These are phyloP conservation scores for Clitopilus hobsonii DNA, from an alignment of 768 basidiomycete species.

Conservation along the genomic window DNA sequence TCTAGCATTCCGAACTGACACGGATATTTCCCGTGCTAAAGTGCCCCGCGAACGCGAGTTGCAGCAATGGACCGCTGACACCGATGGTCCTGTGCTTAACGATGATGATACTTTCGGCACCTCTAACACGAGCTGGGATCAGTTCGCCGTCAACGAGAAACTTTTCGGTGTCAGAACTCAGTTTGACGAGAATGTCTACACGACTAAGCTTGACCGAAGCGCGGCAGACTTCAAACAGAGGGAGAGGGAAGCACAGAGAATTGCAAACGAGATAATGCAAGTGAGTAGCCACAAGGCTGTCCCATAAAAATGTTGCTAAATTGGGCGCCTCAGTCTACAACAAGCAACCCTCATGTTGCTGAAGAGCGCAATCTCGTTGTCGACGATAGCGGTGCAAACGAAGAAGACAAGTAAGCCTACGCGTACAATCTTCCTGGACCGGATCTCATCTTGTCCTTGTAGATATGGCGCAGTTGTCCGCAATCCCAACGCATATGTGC, in stretches of 20 bases:
- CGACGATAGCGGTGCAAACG: constrained; percentile 76
- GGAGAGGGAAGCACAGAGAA: constrained; percentile 79
- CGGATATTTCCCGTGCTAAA: constrained; percentile 66
- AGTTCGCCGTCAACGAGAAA: constrained; percentile 90
- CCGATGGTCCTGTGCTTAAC: constrained; percentile 24
- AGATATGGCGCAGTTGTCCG: constrained; percentile 94
- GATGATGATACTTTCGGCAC: constrained; percentile 71
- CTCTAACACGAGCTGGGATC: constrained; percentile 67
- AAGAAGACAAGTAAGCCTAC: constrained; percentile 87
- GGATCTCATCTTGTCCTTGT: constrained; percentile 18
- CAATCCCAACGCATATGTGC: constrained; percentile 85
- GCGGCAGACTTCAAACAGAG: constrained; percentile 85
- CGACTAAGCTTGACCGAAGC: constrained; percentile 84
- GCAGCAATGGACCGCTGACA: constrained; percentile 67
- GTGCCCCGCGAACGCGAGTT: constrained; percentile 67
- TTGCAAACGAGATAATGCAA: constrained; percentile 88
- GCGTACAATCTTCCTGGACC: constrained; percentile 5
- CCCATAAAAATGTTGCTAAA: constrained; percentile 4
- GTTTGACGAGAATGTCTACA: constrained; percentile 93
- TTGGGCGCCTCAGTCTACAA: constrained; percentile 36
- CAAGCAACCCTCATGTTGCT: constrained; percentile 79
- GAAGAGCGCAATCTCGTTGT: constrained; percentile 74
- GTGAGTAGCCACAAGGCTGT: constrained; percentile 37
- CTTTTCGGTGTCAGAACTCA: constrained; percentile 88
- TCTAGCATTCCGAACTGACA: constrained; percentile 78